Conservation (phyloP, 1,284 basidiomycete genomes). For the Tilletia walkeri region DNA sequence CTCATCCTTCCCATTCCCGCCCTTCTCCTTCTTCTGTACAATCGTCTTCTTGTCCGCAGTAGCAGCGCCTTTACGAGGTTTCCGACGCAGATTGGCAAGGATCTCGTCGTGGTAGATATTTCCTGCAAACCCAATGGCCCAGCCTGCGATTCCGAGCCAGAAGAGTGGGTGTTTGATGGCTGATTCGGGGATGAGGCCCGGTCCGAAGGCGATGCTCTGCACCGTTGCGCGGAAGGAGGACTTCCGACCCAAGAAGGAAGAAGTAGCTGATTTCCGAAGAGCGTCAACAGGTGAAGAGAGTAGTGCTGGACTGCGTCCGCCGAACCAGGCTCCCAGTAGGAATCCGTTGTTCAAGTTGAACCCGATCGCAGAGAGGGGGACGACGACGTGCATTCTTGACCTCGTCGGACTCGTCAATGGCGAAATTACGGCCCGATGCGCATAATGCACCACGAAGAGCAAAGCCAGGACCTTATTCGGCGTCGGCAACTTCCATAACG, state of each 20-base stretch:
- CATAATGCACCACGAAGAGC: constrained; percentile 74
- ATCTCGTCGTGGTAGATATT: constrained; percentile 87
- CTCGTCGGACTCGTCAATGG: constrained; percentile 79
- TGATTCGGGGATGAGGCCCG: constrained; percentile 29
- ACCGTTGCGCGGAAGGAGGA: constrained; percentile 20
- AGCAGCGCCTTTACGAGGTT: not conserved
- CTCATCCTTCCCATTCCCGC: not conserved
- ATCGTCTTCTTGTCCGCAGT: constrained; percentile 13
- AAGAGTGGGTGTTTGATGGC: constrained; percentile 58
- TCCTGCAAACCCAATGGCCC: constrained; percentile 70
- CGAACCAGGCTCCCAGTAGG: constrained; percentile 67
- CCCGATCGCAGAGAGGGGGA: constrained; percentile 63
- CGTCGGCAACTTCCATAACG: constrained; percentile 53
- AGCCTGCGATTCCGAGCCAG: constrained; percentile 67
- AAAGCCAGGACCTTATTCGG: constrained; percentile 64
- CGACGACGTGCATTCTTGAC: constrained; percentile 70
- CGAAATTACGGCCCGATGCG: constrained; percentile 76
- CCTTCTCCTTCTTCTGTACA: constrained; percentile 39
- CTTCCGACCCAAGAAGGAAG: not conserved
- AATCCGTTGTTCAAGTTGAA: constrained; percentile 77
- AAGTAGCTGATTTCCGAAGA: not conserved
- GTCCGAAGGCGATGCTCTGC: constrained; percentile 49
- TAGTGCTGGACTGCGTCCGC: constrained; percentile 35
- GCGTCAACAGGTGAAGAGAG: constrained; percentile 19
- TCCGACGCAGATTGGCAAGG: constrained; percentile 67